These are phyloP conservation scores for Jaltomata sinuosa DNA, from an alignment of 257 asterid species.

Conservation along the genomic window DNA sequence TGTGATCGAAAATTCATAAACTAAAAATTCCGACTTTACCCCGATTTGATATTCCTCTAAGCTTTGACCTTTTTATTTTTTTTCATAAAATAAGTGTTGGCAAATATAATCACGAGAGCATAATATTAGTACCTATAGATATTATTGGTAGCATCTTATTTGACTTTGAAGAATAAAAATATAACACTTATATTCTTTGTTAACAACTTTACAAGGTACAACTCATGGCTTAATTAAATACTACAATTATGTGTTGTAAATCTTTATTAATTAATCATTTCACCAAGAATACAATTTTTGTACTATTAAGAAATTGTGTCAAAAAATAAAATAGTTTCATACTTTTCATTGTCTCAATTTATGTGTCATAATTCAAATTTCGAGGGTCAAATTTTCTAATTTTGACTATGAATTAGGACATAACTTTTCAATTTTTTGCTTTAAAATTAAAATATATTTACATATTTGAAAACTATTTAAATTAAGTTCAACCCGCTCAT, in stretches of 20 bases:
- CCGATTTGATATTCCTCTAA: neutral
- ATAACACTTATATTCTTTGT: neutral
- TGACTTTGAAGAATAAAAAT: neutral
- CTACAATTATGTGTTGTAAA: neutral
- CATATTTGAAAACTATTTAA: no score
- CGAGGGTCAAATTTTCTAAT: no score
- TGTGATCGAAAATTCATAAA: neutral
- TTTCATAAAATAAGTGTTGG: neutral
- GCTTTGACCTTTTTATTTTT: neutral
- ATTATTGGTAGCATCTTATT: neutral
- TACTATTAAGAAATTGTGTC: no score
- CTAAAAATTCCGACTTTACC: no score
- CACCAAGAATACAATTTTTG: no score
- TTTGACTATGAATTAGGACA: no score
- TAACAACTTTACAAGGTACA: neutral
- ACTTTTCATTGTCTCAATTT: no score
- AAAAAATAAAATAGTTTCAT: no score
- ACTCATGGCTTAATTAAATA: neutral
- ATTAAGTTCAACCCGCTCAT: no score
- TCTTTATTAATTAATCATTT: neutral
- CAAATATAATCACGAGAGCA: neutral
- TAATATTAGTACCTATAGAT: neutral
- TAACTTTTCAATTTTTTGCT: no score
- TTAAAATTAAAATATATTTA: no score
- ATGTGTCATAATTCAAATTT: no score